Evolutionary conservation across 495 filamentous ascomycete genomes (phyloP).

Genomic region (Xylaria telfairii): DNA sequence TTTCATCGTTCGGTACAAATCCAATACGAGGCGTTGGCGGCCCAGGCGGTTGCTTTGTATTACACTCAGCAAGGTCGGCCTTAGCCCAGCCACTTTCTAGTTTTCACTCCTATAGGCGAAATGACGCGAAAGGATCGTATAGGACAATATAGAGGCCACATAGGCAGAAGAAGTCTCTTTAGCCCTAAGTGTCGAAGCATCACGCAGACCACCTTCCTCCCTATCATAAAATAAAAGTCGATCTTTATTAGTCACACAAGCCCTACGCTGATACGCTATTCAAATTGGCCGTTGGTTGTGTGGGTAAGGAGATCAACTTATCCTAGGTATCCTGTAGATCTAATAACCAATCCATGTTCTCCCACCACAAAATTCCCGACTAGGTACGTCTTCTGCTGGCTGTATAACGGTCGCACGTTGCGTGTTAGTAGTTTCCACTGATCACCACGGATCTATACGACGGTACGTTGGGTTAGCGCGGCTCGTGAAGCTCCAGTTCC

Average conservation of each 20-base stretch:
- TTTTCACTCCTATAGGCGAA: neutral
- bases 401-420: slow-evolving; percentile 13
- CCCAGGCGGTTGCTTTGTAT: neutral
- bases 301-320: neutral
- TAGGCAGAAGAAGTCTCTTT: neutral
- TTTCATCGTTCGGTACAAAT: neutral
- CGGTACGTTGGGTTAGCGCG: slow-evolving; percentile 4
- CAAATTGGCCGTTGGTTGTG: neutral
- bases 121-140: neutral
- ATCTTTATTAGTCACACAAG: neutral
- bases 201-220: too few species aligned
- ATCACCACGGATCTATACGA: slow-evolving; percentile 4
- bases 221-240: neutral
- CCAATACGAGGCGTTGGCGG: neutral
- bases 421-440: neutral
- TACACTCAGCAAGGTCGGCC: neutral
- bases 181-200: too few species aligned
- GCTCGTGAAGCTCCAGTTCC: neutral
- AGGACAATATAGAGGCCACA: neutral
- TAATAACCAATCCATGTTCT: neutral
- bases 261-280: neutral
- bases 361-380: neutral
- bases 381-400: slow-evolving; percentile 1
- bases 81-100: neutral
- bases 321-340: neutral